Evolutionary conservation across 2,329 filamentous ascomycete genomes (phyloP).

Genomic region (Amauroascus niger): DNA sequence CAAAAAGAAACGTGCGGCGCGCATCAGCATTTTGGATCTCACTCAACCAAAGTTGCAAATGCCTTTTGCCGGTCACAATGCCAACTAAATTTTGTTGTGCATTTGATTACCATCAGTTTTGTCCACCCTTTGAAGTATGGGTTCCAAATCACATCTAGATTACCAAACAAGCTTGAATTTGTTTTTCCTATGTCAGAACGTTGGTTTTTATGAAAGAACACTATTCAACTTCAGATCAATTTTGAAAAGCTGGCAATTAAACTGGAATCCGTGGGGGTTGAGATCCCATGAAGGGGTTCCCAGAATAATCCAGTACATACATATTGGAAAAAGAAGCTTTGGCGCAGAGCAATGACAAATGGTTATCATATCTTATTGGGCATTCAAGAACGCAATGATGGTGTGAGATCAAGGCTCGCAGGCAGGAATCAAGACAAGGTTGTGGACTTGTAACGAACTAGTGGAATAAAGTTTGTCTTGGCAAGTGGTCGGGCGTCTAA

Average conservation of each 20-base stretch:
- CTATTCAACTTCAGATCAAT: no score
- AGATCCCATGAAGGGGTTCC: not conserved
- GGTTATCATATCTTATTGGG: not conserved
- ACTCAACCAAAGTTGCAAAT: constrained; percentile 1
- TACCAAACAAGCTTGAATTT: no score
- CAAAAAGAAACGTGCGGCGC: not conserved
- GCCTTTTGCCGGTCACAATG: no score
- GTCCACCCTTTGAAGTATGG: no score
- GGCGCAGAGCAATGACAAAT: not conserved
- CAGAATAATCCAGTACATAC: not conserved
- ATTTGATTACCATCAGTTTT: no score
- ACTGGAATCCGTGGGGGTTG: not conserved
- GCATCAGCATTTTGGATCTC: constrained; percentile 11
- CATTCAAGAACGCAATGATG: not conserved
- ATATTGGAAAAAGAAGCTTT: not conserved
- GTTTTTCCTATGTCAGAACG: no score
- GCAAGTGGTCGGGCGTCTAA: not conserved
- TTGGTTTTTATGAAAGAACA: no score
- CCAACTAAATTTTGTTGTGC: no score
- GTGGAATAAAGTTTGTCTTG: not conserved
- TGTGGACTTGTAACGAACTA: no score
- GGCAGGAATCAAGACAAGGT: not conserved
- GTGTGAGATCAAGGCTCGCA: not conserved
- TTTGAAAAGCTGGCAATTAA: constrained; percentile 2
- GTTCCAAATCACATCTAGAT: no score